Evolutionary conservation across 2,329 filamentous ascomycete genomes (phyloP), one percentile per base, ranked within the genome.

Genomic region (Arthrinium phaeospermum): DNA sequence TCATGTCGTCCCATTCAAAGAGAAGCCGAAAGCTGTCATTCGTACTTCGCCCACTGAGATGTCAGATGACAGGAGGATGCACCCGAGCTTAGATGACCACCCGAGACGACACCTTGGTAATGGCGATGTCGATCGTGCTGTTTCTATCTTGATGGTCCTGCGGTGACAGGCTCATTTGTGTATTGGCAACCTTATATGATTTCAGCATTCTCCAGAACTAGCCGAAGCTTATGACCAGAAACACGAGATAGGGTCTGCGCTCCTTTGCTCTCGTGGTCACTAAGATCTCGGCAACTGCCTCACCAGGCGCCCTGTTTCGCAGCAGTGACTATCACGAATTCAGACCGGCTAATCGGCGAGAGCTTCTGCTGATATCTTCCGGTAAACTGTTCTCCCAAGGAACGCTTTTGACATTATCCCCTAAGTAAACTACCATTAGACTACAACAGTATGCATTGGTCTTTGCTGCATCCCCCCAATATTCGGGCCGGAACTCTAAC

Each of bases 51-150:
- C 57, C 22, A 34, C 22, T 22, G 5, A 1, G 4, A 64, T 10
- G 10, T 37, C 22, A 4, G 57, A 41, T 41, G 57, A 64, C 22
- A 64, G 57, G 34, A 61, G 16, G 14, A 34, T 37, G 7, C 53
- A 61, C 34, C 53, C 53, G 53, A 61, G 22, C 27, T 61, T 41
- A 34, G 34, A 4, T 13, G 57, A 41, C 7, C 19, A 4, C n/a
- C 57, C n/a, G 57, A 41, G 57, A 64, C 57, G 57, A 37, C 30
- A 37, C 53, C 53, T 61, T 61, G 30, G n/a, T 61, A 30, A 30
- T 61, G 30, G 53, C 53, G 30, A 61, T 37, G 27, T 30, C 12
- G 53, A 37, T 34, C 53, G n/a, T 12, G 16, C 14, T 34, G 24
- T 3, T 34, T 57, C 24, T 30, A 13, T 30, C 13, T 27, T 19